Evolutionary conservation across 1,284 basidiomycete genomes (phyloP), one percentile per base, ranked within the genome.

Genomic region (Ustilago vetiveriae): DNA sequence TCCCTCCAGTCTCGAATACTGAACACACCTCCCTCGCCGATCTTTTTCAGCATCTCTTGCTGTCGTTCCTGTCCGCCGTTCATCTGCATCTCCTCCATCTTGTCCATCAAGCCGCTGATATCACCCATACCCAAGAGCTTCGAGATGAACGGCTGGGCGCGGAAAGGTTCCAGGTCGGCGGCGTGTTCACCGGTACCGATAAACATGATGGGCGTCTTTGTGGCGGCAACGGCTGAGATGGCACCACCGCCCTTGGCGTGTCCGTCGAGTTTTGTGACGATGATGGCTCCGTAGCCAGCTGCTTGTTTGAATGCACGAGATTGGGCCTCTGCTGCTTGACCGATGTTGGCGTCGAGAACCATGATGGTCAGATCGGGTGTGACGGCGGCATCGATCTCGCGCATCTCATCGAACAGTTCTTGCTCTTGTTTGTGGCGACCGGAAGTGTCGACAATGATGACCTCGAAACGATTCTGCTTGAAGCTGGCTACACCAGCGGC

Each of bases 241-340:
- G 96, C 96, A 59, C 96, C 96, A 83, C 96, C 96, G 72, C 96
- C 96, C 83, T 98, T 98, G 1, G 96, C 96, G 82, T 99, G 96
- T 6, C 96, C 96, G 78, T 99, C 96, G 88, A 99, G 93, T 84
- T 99, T 99, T 21, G 96, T 99, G 17, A 99, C 95, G 71, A 99
- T 96, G 76, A 99, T 98, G 1, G 95, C 94, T 73, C 95, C 96
- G 82, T 98, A 99, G 80, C 96, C 89, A 14, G 94, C 92, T 67
- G 91, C 94, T 66, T 98, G 94, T 84, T 99, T 99, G 87, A 99
- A 99, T 1, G 96, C 96, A 35, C 88, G 88, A 82, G 90, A 91
- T 81, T 99, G 96, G 4, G 91, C 90, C 82, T 99, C 96, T 21
- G 95, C 95, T 6, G 96, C 95, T 86, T 99, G 95, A 82, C 95